Evolutionary conservation across 805 yeast species (phyloP).

Genomic region (Torulaspora quercuum): DNA sequence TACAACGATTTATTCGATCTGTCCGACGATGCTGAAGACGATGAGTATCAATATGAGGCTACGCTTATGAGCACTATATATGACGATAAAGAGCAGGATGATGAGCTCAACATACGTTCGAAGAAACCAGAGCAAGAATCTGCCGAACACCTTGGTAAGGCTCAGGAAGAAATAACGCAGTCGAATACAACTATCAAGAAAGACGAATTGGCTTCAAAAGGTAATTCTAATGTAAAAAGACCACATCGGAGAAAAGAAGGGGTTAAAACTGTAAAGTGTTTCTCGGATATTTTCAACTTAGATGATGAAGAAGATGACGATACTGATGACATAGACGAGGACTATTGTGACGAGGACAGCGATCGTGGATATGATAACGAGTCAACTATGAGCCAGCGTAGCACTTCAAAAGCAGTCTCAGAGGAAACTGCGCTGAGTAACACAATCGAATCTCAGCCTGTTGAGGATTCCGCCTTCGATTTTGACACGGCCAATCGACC

Average conservation of each 20-base stretch:
- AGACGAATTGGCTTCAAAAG: neutral
- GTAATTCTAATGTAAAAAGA: neutral
- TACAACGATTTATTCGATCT: constrained; percentile 29
- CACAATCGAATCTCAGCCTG: no score
- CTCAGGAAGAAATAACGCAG: no score
- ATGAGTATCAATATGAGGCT: constrained; percentile 1
- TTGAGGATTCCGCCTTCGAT: neutral
- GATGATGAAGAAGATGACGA: constrained; percentile 15
- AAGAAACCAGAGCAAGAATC: no score
- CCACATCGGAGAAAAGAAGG: constrained; percentile 1
- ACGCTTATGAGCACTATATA: constrained; percentile 1
- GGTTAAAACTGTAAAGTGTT: constrained; percentile 10
- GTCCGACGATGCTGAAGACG: constrained; percentile 23
- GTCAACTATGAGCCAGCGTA: neutral
- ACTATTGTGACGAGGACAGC: constrained; percentile 1
- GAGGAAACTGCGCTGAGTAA: no score
- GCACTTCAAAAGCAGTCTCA: no score
- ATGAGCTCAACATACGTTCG: neutral
- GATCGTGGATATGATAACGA: constrained; percentile 2
- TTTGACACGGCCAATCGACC: neutral
- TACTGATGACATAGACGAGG: no score
- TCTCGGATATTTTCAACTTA: constrained; percentile 22
- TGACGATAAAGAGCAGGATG: constrained; percentile 1
- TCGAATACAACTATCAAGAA: no score
- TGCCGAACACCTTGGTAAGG: no score